Percentiles rank a stretch among this genome's conserved stretches.
These are phyloP conservation scores for Neurospora sp. DNA, from an alignment of 495 filamentous ascomycete genomes.

Conservation along the genomic window DNA sequence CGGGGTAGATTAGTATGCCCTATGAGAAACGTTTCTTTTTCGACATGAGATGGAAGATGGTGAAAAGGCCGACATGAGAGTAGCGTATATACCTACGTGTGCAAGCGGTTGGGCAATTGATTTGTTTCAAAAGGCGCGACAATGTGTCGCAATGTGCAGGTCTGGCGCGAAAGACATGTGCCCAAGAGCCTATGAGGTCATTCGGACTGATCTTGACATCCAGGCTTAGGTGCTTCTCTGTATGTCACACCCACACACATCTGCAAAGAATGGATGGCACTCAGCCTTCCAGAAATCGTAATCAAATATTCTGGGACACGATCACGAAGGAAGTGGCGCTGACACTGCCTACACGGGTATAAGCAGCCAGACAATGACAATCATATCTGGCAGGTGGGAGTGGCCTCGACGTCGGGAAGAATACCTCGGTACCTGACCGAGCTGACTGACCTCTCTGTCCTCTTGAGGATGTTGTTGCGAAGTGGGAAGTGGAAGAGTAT, in stretches of 20 bases:
- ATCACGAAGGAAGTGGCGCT: not conserved
- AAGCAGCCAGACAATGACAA: not conserved
- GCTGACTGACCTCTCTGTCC: not conserved
- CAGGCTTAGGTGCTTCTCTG: not conserved
- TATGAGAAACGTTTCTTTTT: not conserved
- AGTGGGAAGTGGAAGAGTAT: not conserved
- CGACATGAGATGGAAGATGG: not conserved
- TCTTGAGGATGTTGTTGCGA: not conserved
- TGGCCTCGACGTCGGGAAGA: not conserved
- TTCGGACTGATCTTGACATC: not conserved
- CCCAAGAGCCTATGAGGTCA: not conserved
- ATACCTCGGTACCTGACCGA: not conserved
- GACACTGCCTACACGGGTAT: not conserved
- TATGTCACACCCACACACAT: not conserved
- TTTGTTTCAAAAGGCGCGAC: not conserved
- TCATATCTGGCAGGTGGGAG: not conserved
- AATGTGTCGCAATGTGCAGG: no score
- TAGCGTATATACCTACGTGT: no score
- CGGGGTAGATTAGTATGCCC: not conserved
- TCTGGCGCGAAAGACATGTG: not conserved
- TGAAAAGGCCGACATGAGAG: no score
- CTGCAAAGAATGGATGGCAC: not conserved
- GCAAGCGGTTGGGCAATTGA: not conserved
- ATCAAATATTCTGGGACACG: not conserved
- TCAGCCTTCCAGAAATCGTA: not conserved